Evolutionary conservation across 495 filamentous ascomycete genomes (phyloP), one percentile per base, ranked within the genome.

Genomic region (Parachaetomium inaequale): DNA sequence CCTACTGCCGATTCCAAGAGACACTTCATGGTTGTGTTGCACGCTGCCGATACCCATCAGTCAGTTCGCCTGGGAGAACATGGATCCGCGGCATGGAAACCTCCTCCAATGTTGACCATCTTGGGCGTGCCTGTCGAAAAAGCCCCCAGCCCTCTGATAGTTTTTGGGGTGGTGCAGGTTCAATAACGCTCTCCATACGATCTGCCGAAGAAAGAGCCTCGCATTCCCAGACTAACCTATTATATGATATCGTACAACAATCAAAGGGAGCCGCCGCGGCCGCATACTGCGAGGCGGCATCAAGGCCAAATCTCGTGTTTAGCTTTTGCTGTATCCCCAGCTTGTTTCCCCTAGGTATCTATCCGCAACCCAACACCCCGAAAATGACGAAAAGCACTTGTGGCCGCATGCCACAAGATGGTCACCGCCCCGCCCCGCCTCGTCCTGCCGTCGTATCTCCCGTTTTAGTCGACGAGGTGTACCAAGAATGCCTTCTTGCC

Each of bases 201-300:
- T 12, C n/a, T 28, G 29, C 19, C 36, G 19, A 28, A 12, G 21
- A 47, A 62, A 42, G 38, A 23, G 5, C 52, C 23, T 55, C 42
- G 23, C 15, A 50, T 62, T 62, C 45, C 28, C 42, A 62, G 11
- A 49, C 11, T 19, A 50, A 28, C 19, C 42, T 21, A 56, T 50
- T 49, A 56, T 49, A 32, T 62, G 43, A 34, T 62, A 62, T 62
- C 25, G 45, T 62, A 62, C 60, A 62, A 54, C 49, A 47, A 40
- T 32, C 10, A 11, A 32, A 38, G 8, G 38, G 25, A 31, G 28
- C 51, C 42, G 23, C 26, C 19, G 8, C 53, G 23, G 21, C 42
- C 40, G 21, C 25, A 43, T 31, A 28, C 40, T 19, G 29, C 40
- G n/a, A 49, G 32, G 8, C 31, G 21, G 29, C 7, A 32, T 26